Conservation (phyloP, 495 filamentous ascomycete genomes). For the Lasiosphaeria miniovina region DNA sequence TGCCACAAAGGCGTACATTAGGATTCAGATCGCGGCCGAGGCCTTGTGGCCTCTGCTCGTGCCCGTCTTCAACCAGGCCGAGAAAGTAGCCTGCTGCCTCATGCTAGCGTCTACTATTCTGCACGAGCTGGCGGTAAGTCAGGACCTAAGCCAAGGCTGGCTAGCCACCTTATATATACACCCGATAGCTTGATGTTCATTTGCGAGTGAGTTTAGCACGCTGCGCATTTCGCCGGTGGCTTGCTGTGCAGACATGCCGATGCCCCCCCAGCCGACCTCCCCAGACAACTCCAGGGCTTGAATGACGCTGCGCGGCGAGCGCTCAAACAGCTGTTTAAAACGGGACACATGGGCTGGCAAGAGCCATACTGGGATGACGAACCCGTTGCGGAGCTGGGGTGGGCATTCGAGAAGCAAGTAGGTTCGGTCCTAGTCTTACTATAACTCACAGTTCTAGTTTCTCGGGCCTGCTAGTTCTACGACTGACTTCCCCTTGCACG, state of each 20-base stretch:
- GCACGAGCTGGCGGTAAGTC: slow-evolving; percentile 32
- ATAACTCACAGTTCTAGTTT: not conserved
- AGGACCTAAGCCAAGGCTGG: not conserved
- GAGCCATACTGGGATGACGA: slow-evolving; percentile 21
- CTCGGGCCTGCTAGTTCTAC: too few species aligned
- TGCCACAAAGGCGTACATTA: not conserved
- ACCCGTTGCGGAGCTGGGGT: slow-evolving; percentile 19
- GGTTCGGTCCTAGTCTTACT: not conserved
- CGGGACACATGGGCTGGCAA: not conserved
- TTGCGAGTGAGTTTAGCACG: too few species aligned
- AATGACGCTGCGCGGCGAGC: too few species aligned
- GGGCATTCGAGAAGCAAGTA: slow-evolving; percentile 27
- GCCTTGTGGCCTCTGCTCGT: slow-evolving; percentile 35
- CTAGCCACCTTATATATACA: not conserved
- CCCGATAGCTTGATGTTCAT: too few species aligned
- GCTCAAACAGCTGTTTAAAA: too few species aligned
- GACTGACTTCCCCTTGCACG: too few species aligned
- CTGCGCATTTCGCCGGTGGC: too few species aligned
- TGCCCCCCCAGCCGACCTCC: too few species aligned
- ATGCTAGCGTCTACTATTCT: slow-evolving; percentile 27
- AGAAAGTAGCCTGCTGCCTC: slow-evolving; percentile 28
- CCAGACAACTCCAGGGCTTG: too few species aligned
- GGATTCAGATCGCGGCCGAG: slow-evolving; percentile 21
- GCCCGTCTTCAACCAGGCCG: slow-evolving; percentile 25
- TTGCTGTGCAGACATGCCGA: too few species aligned